Evolutionary conservation across 306 rosid genomes (phyloP).

Genomic region (Datisca glomerata): DNA sequence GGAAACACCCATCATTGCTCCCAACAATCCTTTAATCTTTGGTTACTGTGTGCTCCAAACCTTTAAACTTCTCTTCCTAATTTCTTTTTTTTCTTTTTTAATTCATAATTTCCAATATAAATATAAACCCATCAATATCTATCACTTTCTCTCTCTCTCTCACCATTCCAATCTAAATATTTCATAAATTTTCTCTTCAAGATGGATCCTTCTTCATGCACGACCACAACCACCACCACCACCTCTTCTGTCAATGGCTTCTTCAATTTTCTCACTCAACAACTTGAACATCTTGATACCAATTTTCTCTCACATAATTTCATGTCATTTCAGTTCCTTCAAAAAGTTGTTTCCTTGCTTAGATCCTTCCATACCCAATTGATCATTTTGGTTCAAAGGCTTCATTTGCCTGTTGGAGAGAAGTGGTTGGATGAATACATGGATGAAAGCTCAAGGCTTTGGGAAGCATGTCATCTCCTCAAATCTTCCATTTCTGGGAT

Average conservation of each 20-base stretch:
- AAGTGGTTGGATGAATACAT: constrained; percentile 91
- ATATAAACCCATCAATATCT: too few species aligned
- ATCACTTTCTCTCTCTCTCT: too few species aligned
- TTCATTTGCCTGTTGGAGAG: constrained; percentile 63
- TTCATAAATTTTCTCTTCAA: too few species aligned
- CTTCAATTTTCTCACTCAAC: constrained; percentile 51
- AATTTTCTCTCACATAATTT: constrained; percentile 33
- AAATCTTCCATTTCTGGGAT: constrained; percentile 54
- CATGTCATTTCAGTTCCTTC: constrained; percentile 74
- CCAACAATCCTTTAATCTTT: background rate
- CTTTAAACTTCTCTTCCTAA: background rate
- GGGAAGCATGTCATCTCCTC: constrained; percentile 72
- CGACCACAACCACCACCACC: too few species aligned
- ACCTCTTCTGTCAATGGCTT: constrained; percentile 52
- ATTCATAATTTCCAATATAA: too few species aligned
- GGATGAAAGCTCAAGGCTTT: constrained; percentile 79
- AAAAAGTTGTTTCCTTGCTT: constrained; percentile 48
- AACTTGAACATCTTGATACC: constrained; percentile 47
- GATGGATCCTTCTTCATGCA: background rate
- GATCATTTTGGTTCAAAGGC: constrained; percentile 49
- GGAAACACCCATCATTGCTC: constrained; percentile 1
- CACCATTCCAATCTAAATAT: too few species aligned
- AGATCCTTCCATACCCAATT: constrained; percentile 63
- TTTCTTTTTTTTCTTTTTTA: background rate
- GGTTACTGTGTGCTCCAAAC: background rate